These are phyloP conservation scores for Dactylis glomerata DNA, from an alignment of 176 grass and related monocot genomes.

Conservation along the genomic window DNA sequence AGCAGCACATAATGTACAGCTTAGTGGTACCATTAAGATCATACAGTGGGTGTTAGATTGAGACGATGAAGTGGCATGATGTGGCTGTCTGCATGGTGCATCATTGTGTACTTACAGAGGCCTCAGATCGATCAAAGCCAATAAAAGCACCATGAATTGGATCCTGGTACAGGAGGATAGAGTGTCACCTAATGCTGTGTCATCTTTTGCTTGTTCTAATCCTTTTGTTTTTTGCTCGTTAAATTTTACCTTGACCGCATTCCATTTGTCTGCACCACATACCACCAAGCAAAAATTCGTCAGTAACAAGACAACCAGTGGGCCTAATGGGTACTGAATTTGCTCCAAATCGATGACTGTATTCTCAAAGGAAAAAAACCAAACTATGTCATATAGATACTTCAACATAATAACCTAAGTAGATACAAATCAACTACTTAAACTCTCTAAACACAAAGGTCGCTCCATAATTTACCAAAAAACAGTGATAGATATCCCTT, in stretches of 20 bases:
- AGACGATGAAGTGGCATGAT: slow-evolving; percentile 18
- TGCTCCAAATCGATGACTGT: neutral
- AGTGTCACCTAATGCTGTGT: neutral
- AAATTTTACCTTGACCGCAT: neutral
- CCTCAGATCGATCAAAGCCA: slow-evolving; percentile 12
- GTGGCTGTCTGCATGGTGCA: slow-evolving; percentile 1
- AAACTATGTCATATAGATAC: slow-evolving; percentile 1
- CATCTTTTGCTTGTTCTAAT: slow-evolving; percentile 27
- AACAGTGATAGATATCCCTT: neutral
- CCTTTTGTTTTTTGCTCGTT: slow-evolving; percentile 16
- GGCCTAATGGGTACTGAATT: neutral
- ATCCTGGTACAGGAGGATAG: slow-evolving; percentile 19
- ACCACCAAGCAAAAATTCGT: neutral
- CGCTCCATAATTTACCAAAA: neutral
- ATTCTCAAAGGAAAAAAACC: neutral
- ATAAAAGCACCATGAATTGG: slow-evolving; percentile 37
- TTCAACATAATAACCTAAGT: neutral
- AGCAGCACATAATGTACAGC: slow-evolving; percentile 12
- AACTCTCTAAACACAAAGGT: neutral
- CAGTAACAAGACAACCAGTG: neutral
- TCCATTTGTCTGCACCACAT: neutral
- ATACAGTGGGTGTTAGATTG: slow-evolving; percentile 26
- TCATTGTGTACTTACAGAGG: slow-evolving; percentile 9
- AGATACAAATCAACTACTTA: neutral
- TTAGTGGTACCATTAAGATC: slow-evolving; percentile 23